These are phyloP conservation scores for Fusarium buxicola DNA, from an alignment of 2,329 filamentous ascomycete species.

Conservation along the genomic window DNA sequence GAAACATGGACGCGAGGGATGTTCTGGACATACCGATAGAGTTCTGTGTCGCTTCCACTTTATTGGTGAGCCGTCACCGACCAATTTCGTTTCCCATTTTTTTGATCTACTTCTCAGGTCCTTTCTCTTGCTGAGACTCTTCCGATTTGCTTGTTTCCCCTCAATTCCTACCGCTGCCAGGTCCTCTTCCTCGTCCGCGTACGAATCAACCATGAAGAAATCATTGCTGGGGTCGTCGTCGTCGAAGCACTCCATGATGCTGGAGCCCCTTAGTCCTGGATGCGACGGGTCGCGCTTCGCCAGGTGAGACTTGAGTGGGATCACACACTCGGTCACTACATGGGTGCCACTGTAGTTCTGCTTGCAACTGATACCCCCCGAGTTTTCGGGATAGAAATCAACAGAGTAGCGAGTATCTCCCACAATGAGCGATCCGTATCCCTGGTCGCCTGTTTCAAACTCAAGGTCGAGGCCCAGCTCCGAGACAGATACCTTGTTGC, in stretches of 20 bases:
- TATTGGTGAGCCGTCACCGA: too few relatives aligned
- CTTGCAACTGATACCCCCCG: neutral
- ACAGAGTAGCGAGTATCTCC: neutral
- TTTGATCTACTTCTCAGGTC: neutral
- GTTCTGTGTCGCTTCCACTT: too few relatives aligned
- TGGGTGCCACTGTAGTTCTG: neutral
- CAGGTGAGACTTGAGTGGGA: neutral
- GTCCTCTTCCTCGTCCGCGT: neutral
- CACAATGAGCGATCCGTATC: neutral
- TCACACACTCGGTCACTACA: neutral
- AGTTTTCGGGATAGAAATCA: neutral
- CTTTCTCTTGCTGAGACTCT: neutral
- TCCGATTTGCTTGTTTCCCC: neutral
- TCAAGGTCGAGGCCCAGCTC: neutral
- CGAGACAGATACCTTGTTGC: neutral
- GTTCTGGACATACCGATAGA: too few relatives aligned
- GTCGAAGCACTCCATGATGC: neutral
- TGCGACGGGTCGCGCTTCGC: neutral
- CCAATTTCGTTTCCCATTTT: neutral
- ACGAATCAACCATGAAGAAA: neutral
- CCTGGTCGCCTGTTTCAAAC: neutral
- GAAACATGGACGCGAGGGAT: too few relatives aligned
- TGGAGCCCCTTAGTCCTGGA: neutral
- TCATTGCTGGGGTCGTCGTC: neutral
- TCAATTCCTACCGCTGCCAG: too few relatives aligned